Base-by-base conservation (phyloP, 331 rosid genomes). In the Malus hybrid region DNA sequence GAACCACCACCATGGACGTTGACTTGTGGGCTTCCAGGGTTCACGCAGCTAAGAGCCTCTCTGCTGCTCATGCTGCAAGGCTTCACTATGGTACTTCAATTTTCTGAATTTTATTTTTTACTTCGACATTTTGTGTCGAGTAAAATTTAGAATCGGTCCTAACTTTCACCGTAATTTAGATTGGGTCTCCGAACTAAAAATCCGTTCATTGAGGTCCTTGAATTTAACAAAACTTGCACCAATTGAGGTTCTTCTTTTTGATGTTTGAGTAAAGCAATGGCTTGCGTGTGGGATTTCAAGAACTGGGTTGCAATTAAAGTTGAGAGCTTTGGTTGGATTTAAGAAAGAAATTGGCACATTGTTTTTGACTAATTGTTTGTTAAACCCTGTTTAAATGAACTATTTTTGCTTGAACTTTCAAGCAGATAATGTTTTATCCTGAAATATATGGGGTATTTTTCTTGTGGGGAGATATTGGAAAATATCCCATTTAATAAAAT, bases 11-110 rank as follows among this genome's bases (percentile, higher is more conserved):
- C 24, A 24, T 24, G 24, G 24, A 24, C 24, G 24, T 24, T 24
- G 24, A 24, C 24, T 24, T 24, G 24, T 24, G 24, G 24, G 24
- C 24, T 24, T 24, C 24, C 24, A 24, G 24, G 24, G 24, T 24
- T 24, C 24, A 24, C 24, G 24, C 24, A 24, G 24, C 24, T 24
- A 24, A 78, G 56, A 90, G 85, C 76, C 79, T 82, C 76, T 91
- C 98, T 76, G 85, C 89, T 72, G 85, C 81, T n/a, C 96, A 85
- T 68, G 83, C 90, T 73, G 83, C 91, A 16, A 68, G 86, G 71
- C 82, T 87, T 93, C 91, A 83, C 84, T 77, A 92, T 84, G 98
- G 96, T 93, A 85, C 74, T 34, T 65, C 0, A 19, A 1, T 70
- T 34, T 20, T 8, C 44, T n/a, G 10, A 6, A 4, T 13, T 13